Evolutionary conservation across 306 rosid species (phyloP), one percentile per base, ranked within the genome.

Genomic region (Glycine tomentella): DNA sequence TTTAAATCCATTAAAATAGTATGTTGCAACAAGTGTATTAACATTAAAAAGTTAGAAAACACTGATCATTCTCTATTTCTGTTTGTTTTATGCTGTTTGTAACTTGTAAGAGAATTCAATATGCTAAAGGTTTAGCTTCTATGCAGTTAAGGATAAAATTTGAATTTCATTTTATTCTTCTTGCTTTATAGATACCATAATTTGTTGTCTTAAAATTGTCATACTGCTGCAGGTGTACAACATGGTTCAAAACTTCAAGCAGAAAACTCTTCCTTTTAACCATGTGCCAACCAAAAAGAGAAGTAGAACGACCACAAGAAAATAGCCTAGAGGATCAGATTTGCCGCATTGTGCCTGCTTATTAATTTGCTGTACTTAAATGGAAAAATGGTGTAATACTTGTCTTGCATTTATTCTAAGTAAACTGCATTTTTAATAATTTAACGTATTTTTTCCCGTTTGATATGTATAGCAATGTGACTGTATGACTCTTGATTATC

Each of bases 171-270:
- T 56, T 58, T 51, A 51, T 74, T 83, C 12, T 6, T 73, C 44
- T 50, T 78, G 66, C 73, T 49, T 80, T 77, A 53, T 64, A 42
- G 49, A 48, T 31, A 40, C 50, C 2, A 6, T 81, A 20, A 25
- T 36, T 36, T 25, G 9, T 52, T 14, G 11, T 62, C 57, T 74
- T 65, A 55, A 65, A 81, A 40, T 44, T 57, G 59, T 58, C 67
- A 69, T 57, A 42, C 69, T 74, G 69, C 14, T 87, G 84, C 94
- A 94, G 98, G 97, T 87, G 15, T 86, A 90, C 86, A 78, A 75
- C 64, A 87, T 91, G 97, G 90, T 91, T 87, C 78, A 90, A 75
- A 92, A 92, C 79, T 89, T 90, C 71, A 89, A 87, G 94, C 89
- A 79, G 90, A 87, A 82, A 77, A 80, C 42, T 62, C n/a, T 51